Conservation (phyloP, 1,284 basidiomycete genomes). For the Microbotryomycetes sp. region DNA sequence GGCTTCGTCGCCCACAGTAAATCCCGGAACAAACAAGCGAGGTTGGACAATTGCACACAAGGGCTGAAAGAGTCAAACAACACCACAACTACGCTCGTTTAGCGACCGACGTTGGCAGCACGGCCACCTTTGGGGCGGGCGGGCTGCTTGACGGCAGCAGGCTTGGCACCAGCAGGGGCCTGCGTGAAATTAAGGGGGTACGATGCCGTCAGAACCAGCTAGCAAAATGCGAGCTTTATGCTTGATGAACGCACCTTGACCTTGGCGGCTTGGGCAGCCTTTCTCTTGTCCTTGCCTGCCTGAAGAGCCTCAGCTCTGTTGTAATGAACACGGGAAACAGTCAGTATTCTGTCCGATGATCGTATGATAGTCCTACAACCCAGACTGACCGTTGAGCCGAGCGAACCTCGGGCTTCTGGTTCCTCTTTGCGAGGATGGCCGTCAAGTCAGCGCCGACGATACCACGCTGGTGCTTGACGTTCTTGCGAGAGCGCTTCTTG, state of each 20-base stretch:
- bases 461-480: slow-evolving; percentile 97
- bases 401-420: slow-evolving; percentile 82
- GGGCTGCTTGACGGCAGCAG: not conserved
- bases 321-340: not conserved
- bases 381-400: slow-evolving; percentile 64
- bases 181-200: not conserved
- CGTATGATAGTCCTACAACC: too few species aligned
- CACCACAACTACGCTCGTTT: too few species aligned
- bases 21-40: too few species aligned
- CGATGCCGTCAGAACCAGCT: too few species aligned
- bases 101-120: not conserved
- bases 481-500: slow-evolving; percentile 96
- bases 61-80: too few species aligned
- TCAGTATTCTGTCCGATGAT: not conserved
- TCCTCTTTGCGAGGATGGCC: slow-evolving; percentile 82
- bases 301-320: slow-evolving; percentile 32
- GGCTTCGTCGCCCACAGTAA: too few species aligned
- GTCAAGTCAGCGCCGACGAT: slow-evolving; percentile 94
- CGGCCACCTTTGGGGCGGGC: not conserved
- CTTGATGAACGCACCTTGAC: not conserved
- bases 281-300: slow-evolving; percentile 37
- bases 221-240: too few species aligned
- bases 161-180: not conserved
- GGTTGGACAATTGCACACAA: too few species aligned
- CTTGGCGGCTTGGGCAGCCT: slow-evolving; percentile 29